Evolutionary conservation across 371 early-diverging fungal species (phyloP).

Genomic region (Mucor indicus): DNA sequence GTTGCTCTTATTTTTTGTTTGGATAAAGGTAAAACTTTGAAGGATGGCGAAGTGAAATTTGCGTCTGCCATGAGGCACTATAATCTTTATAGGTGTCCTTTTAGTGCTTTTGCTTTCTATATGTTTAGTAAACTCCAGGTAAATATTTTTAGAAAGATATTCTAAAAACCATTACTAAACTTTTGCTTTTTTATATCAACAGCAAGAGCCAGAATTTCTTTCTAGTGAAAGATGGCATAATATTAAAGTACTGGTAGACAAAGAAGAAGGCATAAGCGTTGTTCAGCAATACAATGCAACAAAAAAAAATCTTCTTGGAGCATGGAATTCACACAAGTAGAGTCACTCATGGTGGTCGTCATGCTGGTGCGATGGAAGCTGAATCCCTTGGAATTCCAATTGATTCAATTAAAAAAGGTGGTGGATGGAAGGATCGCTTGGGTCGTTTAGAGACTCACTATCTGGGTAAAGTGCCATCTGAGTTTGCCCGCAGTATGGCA

Average conservation of each 20-base stretch:
- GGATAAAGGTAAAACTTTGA: conserved; percentile 2
- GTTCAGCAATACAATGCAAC: neutral
- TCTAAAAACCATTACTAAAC: neutral
- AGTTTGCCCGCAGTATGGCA: neutral
- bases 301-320: no score
- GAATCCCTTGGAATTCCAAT: no score
- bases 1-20: conserved; percentile 1
- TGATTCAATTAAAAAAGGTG: neutral
- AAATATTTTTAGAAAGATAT: neutral
- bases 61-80: neutral
- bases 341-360: no score
- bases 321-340: neutral
- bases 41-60: conserved; percentile 6
- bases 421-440: neutral
- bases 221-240: neutral
- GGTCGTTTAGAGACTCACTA: no score
- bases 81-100: conserved; percentile 2
- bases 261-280: neutral
- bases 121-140: neutral
- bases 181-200: neutral
- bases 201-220: neutral
- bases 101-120: conserved; percentile 8
- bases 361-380: neutral
- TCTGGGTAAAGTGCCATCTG: neutral
- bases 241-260: neutral